A percentile compares a stretch with the other conserved stretches of the same genome.
These are phyloP conservation scores for Isabelozyma rhagii DNA, from an alignment of 805 yeast species.

Conservation along the genomic window DNA sequence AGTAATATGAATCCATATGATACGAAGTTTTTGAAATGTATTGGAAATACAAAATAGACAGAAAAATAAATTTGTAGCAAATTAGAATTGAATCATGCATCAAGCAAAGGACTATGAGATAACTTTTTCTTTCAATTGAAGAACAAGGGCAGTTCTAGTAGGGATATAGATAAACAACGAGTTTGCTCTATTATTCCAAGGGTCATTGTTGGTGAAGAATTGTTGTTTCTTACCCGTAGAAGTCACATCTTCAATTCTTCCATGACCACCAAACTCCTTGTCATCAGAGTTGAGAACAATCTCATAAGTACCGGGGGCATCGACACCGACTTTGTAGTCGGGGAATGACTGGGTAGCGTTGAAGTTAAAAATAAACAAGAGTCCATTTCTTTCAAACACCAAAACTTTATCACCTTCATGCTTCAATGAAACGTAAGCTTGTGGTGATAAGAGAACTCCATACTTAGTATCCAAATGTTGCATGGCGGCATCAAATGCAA, in stretches of 20 bases:
- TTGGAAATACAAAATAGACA: neutral
- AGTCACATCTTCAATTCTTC: slow-evolving; percentile 51
- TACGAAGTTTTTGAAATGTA: neutral
- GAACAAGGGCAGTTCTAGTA: slow-evolving; percentile 52
- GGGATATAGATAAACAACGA: slow-evolving; percentile 80
- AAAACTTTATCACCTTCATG: slow-evolving; percentile 86
- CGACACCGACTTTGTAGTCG: slow-evolving; percentile 90
- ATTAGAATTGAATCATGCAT: slow-evolving; percentile 1
- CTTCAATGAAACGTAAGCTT: slow-evolving; percentile 81
- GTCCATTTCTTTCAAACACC: slow-evolving; percentile 84
- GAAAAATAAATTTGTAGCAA: neutral
- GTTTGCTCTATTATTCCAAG: slow-evolving; percentile 79
- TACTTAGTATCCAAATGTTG: slow-evolving; percentile 68
- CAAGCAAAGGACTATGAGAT: neutral
- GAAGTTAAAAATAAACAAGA: slow-evolving; percentile 84
- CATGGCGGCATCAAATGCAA: slow-evolving; percentile 83
- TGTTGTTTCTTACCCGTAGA: slow-evolving; percentile 36
- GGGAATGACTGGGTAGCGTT: slow-evolving; percentile 80
- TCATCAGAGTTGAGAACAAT: slow-evolving; percentile 76
- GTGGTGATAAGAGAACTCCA: slow-evolving; percentile 68
- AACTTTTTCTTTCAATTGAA: slow-evolving; percentile 30
- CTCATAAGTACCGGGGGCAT: slow-evolving; percentile 69
- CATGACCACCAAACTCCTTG: slow-evolving; percentile 75
- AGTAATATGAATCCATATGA: neutral
- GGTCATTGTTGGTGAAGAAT: slow-evolving; percentile 68